These are phyloP conservation scores for Phaseolus lunatus DNA, from an alignment of 306 rosid genomes.

Conservation along the genomic window DNA sequence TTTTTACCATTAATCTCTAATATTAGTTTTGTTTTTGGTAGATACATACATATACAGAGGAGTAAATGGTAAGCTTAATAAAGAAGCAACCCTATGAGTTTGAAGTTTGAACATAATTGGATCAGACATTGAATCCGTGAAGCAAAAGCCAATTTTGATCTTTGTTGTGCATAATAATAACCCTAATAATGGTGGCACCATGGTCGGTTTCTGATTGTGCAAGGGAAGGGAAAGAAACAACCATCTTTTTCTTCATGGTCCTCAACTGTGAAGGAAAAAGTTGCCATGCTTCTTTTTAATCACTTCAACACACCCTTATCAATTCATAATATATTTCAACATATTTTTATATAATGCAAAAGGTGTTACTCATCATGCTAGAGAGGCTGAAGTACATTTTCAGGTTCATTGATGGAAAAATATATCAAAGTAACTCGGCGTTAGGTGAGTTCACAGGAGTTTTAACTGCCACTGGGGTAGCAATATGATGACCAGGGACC, in stretches of 20 bases:
- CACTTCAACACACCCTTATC: background rate
- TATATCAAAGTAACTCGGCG: background rate
- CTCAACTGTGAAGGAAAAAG: slow-evolving; percentile 20
- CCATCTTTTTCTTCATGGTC: slow-evolving; percentile 16
- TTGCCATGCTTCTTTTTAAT: slow-evolving; percentile 11
- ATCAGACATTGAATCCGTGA: slow-evolving; percentile 49
- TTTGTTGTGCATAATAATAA: slow-evolving; percentile 10
- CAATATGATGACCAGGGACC: slow-evolving; percentile 38
- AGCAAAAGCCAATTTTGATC: slow-evolving; percentile 49
- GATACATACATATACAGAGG: background rate
- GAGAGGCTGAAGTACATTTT: background rate
- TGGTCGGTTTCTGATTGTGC: slow-evolving; percentile 42
- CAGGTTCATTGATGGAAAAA: slow-evolving; percentile 12
- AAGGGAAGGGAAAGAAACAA: slow-evolving; percentile 36
- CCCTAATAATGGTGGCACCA: slow-evolving; percentile 31
- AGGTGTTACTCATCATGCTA: slow-evolving; percentile 15
- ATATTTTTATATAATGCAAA: background rate
- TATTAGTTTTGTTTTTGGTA: too few relatives aligned
- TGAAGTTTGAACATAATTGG: slow-evolving; percentile 40
- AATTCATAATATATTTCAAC: too few relatives aligned
- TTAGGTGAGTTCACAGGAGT: slow-evolving; percentile 42
- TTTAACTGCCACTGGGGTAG: slow-evolving; percentile 15
- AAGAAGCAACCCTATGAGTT: slow-evolving; percentile 41
- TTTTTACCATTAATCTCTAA: too few relatives aligned
- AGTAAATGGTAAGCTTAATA: slow-evolving; percentile 22